A percentile compares a stretch with the other conserved stretches of the same genome.
Evolutionary conservation across 805 yeast species (phyloP).

Genomic region (Sugiyamaella qingdaonensis): DNA sequence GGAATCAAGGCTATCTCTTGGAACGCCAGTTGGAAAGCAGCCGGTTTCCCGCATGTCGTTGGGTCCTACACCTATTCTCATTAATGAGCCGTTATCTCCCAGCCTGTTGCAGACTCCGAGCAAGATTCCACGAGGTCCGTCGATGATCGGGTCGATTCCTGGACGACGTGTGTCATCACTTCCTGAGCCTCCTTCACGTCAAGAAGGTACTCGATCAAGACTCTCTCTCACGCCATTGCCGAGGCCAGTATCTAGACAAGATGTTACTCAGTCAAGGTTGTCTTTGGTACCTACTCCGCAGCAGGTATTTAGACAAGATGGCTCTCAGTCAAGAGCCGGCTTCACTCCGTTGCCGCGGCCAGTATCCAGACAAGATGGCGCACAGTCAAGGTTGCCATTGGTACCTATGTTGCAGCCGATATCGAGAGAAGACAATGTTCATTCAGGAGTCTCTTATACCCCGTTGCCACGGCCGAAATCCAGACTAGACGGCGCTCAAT

Average conservation of each 20-base stretch:
- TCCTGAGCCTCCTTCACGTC: neutral
- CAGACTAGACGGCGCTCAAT: neutral
- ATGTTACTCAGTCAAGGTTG: neutral
- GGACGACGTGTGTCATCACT: neutral
- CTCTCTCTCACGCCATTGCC: neutral
- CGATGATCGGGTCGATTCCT: neutral
- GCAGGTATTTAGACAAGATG: too few relatives aligned
- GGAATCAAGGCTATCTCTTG: neutral
- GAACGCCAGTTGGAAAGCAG: neutral
- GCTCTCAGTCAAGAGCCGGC: too few relatives aligned
- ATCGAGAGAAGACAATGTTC: too few relatives aligned
- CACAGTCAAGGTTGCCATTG: too few relatives aligned
- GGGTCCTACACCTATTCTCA: neutral
- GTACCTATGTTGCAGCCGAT: too few relatives aligned
- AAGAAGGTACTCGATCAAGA: neutral
- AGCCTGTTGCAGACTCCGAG: constrained; percentile 8
- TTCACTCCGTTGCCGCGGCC: too few relatives aligned
- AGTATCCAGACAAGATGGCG: too few relatives aligned
- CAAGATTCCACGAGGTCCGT: constrained; percentile 9
- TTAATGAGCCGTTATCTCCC: neutral
- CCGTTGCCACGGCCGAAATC: too few relatives aligned
- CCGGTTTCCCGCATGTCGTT: neutral
- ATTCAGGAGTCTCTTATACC: too few relatives aligned
- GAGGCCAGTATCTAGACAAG: neutral
- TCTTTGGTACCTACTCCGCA: neutral